These are phyloP conservation scores for Populus hybrid DNA, from an alignment of 441 rosid genomes.

Conservation along the genomic window DNA sequence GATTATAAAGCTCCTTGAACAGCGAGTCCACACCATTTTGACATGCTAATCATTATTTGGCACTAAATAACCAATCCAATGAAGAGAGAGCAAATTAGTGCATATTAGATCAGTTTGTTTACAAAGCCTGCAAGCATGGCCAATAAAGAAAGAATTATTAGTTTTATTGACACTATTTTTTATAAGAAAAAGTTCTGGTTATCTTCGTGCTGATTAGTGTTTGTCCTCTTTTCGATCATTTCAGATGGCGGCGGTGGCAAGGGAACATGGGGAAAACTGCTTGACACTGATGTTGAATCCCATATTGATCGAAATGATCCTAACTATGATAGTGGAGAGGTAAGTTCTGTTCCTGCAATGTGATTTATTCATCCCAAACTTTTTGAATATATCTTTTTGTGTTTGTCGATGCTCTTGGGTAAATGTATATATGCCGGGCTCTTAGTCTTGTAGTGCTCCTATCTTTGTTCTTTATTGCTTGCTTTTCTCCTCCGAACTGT, in stretches of 20 bases:
- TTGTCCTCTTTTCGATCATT: constrained; percentile 15
- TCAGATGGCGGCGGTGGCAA: constrained; percentile 95
- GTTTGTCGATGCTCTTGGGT: background rate
- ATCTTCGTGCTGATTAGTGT: constrained; percentile 6
- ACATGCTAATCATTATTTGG: background rate
- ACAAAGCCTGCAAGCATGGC: background rate
- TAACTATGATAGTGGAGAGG: constrained; percentile 98
- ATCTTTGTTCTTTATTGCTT: background rate
- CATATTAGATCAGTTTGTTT: background rate
- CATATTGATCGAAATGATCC: constrained; percentile 85
- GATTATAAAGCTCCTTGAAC: background rate
- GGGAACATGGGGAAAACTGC: constrained; percentile 95
- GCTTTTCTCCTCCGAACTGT: background rate
- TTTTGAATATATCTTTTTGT: background rate
- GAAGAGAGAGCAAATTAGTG: background rate
- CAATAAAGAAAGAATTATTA: background rate
- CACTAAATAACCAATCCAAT: background rate
- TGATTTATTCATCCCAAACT: constrained; percentile 2
- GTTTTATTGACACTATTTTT: background rate
- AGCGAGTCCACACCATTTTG: background rate
- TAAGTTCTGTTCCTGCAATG: constrained; percentile 22
- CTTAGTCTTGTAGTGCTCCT: background rate
- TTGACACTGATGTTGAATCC: constrained; percentile 71
- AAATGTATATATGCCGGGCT: background rate
- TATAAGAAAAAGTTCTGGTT: background rate